Evolutionary conservation across 1,284 basidiomycete species (phyloP), one percentile per base, ranked within the genome.

Genomic region (Heterobasidion irregulare): DNA sequence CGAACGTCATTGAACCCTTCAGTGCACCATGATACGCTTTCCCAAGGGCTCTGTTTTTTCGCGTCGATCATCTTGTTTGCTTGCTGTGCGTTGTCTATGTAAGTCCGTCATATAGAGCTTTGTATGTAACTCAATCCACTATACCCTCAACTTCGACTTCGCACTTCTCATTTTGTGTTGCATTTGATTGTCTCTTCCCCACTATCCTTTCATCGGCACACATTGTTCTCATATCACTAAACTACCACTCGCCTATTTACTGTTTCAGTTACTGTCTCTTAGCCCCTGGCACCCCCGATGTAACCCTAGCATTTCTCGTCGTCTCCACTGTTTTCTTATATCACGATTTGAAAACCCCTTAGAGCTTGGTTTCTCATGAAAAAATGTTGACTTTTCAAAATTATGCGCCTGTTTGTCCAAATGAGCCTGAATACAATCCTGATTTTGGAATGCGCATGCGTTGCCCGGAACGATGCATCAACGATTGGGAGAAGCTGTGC

Each of bases 1-100:
- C 44, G 60, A 61, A 32, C 60, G 56, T 48, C 60, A 56, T 47
- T 61, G 48, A 53, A 41, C 38, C 10, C 38, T n/a, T 41, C 38
- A n/a, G n/a, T n/a, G n/a, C n/a, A 41, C 38, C n/a, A 12, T n/a
- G 12, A 41, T n/a, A 41, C 2, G 10, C 38, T 41, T 4, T 41
- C n/a, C 8, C 38, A 41, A 41, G 38, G n/a, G 38, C 10, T n/a
- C 26, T 26, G 26, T 26, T 26, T 5, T 26, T 26, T 2, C 38
- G 38, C 38, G 10, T 41, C n/a, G 52, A 47, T 18, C 18, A 35
- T 38, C n/a, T 53, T 46, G 26, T 38, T 54, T 47, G 36, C 18
- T 44, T 41, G 33, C 41, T 34, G 52, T 32, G 48, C 38, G 6
- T 54, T 36, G 38, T 10, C n/a, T 7, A n/a, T n/a, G 10, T 41